Evolutionary conservation across 1,284 basidiomycete species (phyloP).

Genomic region (Ustilago esculenta): DNA sequence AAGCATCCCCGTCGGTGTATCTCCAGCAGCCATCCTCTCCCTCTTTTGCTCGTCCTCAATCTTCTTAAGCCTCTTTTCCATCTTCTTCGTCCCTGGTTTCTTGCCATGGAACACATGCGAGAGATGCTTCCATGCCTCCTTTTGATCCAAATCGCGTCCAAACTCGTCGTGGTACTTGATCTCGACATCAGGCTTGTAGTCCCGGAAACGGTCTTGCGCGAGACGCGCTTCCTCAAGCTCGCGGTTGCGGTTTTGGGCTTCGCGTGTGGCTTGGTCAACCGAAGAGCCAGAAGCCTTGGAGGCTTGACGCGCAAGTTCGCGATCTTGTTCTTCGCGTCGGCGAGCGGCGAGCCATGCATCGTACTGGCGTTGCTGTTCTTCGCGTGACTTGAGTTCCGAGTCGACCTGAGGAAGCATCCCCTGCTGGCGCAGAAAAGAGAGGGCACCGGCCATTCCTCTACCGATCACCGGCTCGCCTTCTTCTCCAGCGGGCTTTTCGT

Average conservation of each 20-base stretch:
- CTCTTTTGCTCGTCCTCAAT: slow-evolving; percentile 62
- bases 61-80: slow-evolving; percentile 59
- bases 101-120: slow-evolving; percentile 66
- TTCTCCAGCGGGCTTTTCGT: not conserved
- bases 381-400: slow-evolving; percentile 79
- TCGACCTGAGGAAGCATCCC: slow-evolving; percentile 80
- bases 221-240: slow-evolving; percentile 90
- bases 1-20: slow-evolving; percentile 62
- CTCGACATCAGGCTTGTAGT: slow-evolving; percentile 96
- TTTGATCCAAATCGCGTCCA: slow-evolving; percentile 85
- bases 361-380: slow-evolving; percentile 81
- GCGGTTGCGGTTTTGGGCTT: slow-evolving; percentile 89
- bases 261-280: slow-evolving; percentile 91
- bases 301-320: slow-evolving; percentile 78
- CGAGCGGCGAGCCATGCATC: slow-evolving; percentile 91
- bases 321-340: slow-evolving; percentile 77
- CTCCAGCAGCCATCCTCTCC: slow-evolving; percentile 64
- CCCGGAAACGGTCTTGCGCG: slow-evolving; percentile 82
- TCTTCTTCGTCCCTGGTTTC: slow-evolving; percentile 61
- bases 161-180: slow-evolving; percentile 92
- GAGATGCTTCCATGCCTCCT: slow-evolving; percentile 74
- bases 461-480: slow-evolving; percentile 43
- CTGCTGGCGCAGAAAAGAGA: slow-evolving; percentile 88
- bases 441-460: slow-evolving; percentile 81
- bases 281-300: slow-evolving; percentile 56